Base-by-base conservation (phyloP, 768 basidiomycete genomes). In the Leccinellum luteum region DNA sequence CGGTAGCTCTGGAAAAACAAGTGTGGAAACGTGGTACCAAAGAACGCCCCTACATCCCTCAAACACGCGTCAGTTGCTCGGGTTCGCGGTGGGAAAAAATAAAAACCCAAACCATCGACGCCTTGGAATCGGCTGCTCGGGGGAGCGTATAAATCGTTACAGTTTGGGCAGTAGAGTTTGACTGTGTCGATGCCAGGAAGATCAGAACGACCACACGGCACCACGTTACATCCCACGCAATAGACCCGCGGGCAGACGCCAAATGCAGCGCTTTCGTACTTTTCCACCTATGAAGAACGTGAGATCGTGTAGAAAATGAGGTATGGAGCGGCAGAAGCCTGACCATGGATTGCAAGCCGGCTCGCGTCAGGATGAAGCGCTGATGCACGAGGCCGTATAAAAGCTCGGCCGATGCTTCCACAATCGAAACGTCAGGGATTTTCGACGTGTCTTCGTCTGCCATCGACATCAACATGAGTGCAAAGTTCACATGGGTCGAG, bases 1-100 rank as follows among this genome's bases (percentile, higher is more conserved):
- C 92, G 90, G 76, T 96, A 98, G 60, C 91, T 94, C 70, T 98
- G 94, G 82, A 98, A 98, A 77, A 98, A 96, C 25, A 99, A 81
- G 67, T 98, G 94, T 1, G 95, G 81, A 73, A 99, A 99, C n/a
- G 96, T 98, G 0, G 96, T 98, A 21, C 97, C 97, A 77, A 99
- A 99, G 78, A 98, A 99, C 12, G 97, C 97, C 60, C 96, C 95
- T 98, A 60, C 34, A 59, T 62, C 60, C 61, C 56, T 65, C 61
- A 38, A 60, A 62, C 61, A 23, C 50, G 48, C 55, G 28, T 65
- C 57, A 54, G 60, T 48, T 60, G 34, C 41, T 54, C 56, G 50
- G 44, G 21, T 53, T 23, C 52, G 48, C 47, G 59, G 60, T 13
- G 51, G 57, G 55, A 34, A 58, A 49, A 19, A n/a, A 50, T n/a